Conservation (phyloP, 768 basidiomycete species). For the Tylopilus felleus region DNA sequence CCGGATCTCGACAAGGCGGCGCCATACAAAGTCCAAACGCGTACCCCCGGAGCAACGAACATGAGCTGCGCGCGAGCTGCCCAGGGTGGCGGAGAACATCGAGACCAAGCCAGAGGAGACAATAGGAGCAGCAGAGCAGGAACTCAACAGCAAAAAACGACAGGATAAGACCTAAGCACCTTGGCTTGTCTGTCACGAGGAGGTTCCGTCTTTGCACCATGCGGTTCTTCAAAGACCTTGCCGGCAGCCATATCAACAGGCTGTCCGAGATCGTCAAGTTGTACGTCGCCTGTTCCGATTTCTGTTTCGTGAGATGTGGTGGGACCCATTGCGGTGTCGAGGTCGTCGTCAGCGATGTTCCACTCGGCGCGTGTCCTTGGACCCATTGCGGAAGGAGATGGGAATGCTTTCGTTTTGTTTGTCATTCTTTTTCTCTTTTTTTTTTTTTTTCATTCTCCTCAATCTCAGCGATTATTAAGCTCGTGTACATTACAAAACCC, state of each 20-base stretch:
- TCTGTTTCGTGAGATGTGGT: conserved; percentile 43
- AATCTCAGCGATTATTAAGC: conserved; percentile 7
- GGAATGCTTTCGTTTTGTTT: not conserved
- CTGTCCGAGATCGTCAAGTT: conserved; percentile 27
- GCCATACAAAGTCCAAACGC: conserved; percentile 21
- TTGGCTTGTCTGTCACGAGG: conserved; percentile 75
- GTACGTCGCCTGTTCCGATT: conserved; percentile 44
- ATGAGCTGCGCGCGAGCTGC: conserved; percentile 13
- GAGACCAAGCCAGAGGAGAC: conserved; percentile 18
- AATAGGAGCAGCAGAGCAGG: conserved; percentile 19
- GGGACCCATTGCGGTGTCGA: conserved; percentile 44
- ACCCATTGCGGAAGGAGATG: conserved; percentile 18
- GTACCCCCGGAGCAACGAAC: conserved; percentile 17
- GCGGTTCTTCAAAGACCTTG: conserved; percentile 41
- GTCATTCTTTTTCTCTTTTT: not conserved
- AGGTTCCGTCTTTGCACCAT: conserved; percentile 43
- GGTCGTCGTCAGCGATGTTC: conserved; percentile 45
- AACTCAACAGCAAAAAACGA: conserved; percentile 30
- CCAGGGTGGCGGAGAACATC: conserved; percentile 15
- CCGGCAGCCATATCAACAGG: conserved; percentile 14
- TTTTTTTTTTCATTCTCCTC: not conserved
- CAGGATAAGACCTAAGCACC: conserved; percentile 76
- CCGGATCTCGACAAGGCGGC: conserved; percentile 26
- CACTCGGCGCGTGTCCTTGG: conserved; percentile 36
- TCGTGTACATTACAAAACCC: not conserved